These are phyloP conservation scores for Aspergillus arachidicola DNA, from an alignment of 2,329 filamentous ascomycete species.

Conservation along the genomic window DNA sequence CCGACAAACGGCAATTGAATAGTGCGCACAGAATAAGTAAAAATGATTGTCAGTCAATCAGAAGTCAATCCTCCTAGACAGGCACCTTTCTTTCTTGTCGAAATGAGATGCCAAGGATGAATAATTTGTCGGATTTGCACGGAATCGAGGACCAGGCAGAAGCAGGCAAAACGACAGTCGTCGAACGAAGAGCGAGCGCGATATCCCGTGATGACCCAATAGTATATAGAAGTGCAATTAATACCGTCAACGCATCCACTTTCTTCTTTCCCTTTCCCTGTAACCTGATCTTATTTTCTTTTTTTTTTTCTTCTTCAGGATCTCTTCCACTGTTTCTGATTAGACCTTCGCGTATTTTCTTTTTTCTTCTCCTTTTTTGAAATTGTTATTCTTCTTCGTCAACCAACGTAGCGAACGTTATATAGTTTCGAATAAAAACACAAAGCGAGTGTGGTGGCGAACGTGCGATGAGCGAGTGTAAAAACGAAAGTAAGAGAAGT, in stretches of 20 bases:
- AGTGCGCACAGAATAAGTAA: conserved; percentile 14
- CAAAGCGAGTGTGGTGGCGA: conserved; percentile 43
- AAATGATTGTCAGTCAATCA: conserved; percentile 10
- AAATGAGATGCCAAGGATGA: conserved; percentile 7
- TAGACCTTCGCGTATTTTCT: conserved; percentile 3
- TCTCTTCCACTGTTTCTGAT: background rate
- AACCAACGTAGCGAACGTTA: conserved; percentile 43
- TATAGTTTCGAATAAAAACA: conserved; percentile 35
- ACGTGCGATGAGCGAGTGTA: conserved; percentile 39
- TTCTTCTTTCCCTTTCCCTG: conserved; percentile 10
- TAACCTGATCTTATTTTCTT: conserved; percentile 19
- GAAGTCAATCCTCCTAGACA: background rate
- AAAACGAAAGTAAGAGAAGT: conserved; percentile 19
- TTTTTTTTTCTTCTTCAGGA: conserved; percentile 8
- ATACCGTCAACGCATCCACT: conserved; percentile 8
- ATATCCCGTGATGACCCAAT: conserved; percentile 20
- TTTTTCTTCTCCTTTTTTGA: conserved; percentile 10
- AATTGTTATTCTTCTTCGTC: conserved; percentile 17
- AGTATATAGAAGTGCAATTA: conserved; percentile 17
- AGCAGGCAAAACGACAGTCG: conserved; percentile 22
- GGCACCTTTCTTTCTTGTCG: conserved; percentile 3
- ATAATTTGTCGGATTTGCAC: conserved; percentile 8
- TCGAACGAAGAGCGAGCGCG: conserved; percentile 23
- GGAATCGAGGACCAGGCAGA: conserved; percentile 10
- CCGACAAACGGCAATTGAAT: conserved; percentile 21